These are phyloP conservation scores for Kodamaea alishanica DNA, from an alignment of 1,139 yeast species.

Conservation along the genomic window DNA sequence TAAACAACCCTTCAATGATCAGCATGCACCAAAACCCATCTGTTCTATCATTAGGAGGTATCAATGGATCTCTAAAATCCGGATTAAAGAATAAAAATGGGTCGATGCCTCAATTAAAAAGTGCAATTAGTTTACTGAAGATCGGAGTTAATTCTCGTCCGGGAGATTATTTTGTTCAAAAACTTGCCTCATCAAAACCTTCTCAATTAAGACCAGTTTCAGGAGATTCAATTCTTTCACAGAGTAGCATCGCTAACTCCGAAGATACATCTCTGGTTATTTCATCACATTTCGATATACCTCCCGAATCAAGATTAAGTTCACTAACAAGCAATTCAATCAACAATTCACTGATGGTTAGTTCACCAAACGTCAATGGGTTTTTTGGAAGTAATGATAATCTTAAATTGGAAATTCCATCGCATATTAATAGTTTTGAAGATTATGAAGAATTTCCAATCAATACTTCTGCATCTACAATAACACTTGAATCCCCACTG, in stretches of 20 bases:
- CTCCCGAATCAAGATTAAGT: constrained; percentile 36
- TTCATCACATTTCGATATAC: constrained; percentile 33
- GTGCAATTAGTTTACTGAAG: too few relatives aligned
- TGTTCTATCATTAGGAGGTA: too few relatives aligned
- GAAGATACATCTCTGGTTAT: constrained; percentile 37
- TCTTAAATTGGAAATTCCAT: too few relatives aligned
- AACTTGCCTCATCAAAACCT: constrained; percentile 17
- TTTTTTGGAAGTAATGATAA: background rate
- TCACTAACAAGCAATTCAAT: constrained; percentile 36
- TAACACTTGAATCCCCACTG: constrained; percentile 15
- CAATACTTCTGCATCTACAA: constrained; percentile 22
- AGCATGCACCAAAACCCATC: too few relatives aligned
- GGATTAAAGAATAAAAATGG: too few relatives aligned
- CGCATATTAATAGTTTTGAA: too few relatives aligned
- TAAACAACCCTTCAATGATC: too few relatives aligned
- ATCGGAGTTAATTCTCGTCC: constrained; percentile 17
- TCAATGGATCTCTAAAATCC: too few relatives aligned
- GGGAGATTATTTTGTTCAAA: constrained; percentile 41
- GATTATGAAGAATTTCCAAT: too few relatives aligned
- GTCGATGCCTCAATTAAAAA: too few relatives aligned
- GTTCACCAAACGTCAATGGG: constrained; percentile 3
- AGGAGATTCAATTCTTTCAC: constrained; percentile 37
- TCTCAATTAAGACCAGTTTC: constrained; percentile 26
- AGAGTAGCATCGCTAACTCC: constrained; percentile 24
- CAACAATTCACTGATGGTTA: constrained; percentile 8